These are phyloP conservation scores for Thelonectria blattea DNA, from an alignment of 2,329 filamentous ascomycete genomes.

Conservation along the genomic window DNA sequence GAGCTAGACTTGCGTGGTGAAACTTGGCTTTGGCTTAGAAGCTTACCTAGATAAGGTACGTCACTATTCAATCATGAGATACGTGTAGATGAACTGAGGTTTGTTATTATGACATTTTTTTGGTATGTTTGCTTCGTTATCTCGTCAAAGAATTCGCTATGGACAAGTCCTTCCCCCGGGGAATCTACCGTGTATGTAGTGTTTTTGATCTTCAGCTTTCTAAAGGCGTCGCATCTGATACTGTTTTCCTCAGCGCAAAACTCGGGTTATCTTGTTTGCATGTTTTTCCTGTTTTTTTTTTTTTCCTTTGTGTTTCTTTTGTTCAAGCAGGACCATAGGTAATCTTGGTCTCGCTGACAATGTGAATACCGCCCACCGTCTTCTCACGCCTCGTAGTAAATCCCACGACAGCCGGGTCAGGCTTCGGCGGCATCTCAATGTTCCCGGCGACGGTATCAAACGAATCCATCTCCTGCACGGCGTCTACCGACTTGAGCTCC, in stretches of 20 bases:
- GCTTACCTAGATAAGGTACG: neutral
- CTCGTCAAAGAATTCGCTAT: slow-evolving; percentile 4
- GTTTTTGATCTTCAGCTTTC: slow-evolving; percentile 8
- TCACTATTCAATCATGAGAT: neutral
- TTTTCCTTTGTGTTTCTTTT: neutral
- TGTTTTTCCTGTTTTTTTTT: neutral
- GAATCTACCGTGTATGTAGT: neutral
- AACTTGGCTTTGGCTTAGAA: neutral
- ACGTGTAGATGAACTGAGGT: neutral
- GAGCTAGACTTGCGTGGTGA: neutral
- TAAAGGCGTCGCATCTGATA: slow-evolving; percentile 8
- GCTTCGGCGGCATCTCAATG: slow-evolving; percentile 16
- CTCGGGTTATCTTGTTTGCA: neutral
- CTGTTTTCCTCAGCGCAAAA: slow-evolving; percentile 16
- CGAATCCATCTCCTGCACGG: slow-evolving; percentile 32
- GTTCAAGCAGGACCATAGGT: slow-evolving; percentile 28
- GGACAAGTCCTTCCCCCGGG: neutral
- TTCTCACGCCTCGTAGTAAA: slow-evolving; percentile 28
- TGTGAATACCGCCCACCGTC: slow-evolving; percentile 30
- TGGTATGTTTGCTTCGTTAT: neutral
- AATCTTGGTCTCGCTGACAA: slow-evolving; percentile 36
- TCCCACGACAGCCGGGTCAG: slow-evolving; percentile 28
- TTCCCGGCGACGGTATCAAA: slow-evolving; percentile 29
- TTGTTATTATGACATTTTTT: neutral
- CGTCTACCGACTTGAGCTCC: slow-evolving; percentile 18